A percentile compares a stretch with the other conserved stretches of the same genome.
These are phyloP conservation scores for Furcasterigmium sp. DNA, from an alignment of 2,329 filamentous ascomycete species.

Conservation along the genomic window DNA sequence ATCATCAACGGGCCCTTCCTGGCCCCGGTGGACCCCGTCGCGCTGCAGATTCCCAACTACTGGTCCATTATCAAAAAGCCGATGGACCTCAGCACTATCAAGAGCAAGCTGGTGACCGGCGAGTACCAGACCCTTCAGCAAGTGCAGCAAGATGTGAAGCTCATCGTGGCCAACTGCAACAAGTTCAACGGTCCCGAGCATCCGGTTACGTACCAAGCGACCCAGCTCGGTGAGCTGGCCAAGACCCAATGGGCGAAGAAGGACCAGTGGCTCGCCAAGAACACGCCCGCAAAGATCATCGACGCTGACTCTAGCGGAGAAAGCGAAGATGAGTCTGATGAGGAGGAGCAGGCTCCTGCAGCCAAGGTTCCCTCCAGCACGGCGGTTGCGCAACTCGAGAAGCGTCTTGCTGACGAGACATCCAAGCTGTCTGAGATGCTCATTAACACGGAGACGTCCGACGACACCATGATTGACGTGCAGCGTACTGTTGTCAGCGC, in stretches of 20 bases:
- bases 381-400: conserved; percentile 47
- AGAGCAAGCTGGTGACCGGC: conserved; percentile 68
- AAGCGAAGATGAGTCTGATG: conserved; percentile 66
- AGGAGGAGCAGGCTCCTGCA: conserved; percentile 60
- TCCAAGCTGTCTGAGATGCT: conserved; percentile 50
- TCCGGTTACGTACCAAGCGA: conserved; percentile 66
- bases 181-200: conserved; percentile 79
- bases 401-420: conserved; percentile 50
- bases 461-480: conserved; percentile 47
- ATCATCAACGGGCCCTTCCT: conserved; percentile 69
- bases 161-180: conserved; percentile 86
- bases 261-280: conserved; percentile 71
- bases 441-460: conserved; percentile 42
- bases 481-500: conserved; percentile 58
- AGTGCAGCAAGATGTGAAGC: conserved; percentile 74
- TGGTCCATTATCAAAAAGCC: conserved; percentile 93
- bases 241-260: conserved; percentile 73
- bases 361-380: conserved; percentile 35
- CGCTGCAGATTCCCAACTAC: conserved; percentile 88
- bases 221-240: conserved; percentile 70
- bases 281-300: conserved; percentile 51
- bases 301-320: conserved; percentile 58
- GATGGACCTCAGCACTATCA: conserved; percentile 88
- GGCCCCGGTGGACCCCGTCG: conserved; percentile 85
- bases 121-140: conserved; percentile 80